phyloP scores from a whole-genome alignment of 805 yeast species.

The Candida ascalaphidarum region DNA sequence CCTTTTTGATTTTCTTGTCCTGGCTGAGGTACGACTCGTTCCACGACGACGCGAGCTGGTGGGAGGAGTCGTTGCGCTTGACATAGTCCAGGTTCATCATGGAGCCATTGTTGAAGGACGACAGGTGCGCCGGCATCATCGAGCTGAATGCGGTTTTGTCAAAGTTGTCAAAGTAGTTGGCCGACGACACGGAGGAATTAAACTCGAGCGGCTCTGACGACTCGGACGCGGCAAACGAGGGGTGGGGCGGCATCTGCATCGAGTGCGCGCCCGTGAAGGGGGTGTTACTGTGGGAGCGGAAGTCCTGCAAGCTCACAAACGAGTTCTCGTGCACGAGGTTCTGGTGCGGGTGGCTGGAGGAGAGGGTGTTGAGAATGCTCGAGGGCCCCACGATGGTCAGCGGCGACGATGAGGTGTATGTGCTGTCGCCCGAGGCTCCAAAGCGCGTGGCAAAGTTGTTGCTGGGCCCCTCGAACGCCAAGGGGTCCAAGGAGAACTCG shows the following conservation, averaged over 20 bases:
- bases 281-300: constrained; percentile 1
- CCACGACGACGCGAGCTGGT: constrained; percentile 3
- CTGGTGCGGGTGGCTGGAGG: constrained; percentile 2
- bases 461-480: constrained; percentile 40
- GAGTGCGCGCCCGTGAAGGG: too few species aligned
- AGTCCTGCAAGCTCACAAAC: constrained; percentile 22
- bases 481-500: constrained; percentile 35
- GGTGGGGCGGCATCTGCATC: too few species aligned
- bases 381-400: too few species aligned
- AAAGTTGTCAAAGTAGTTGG: constrained; percentile 3
- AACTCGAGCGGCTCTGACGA: neutral
- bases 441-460: too few species aligned
- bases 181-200: neutral
- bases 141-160: constrained; percentile 1
- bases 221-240: too few species aligned
- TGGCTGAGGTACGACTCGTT: constrained; percentile 4
- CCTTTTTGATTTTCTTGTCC: constrained; percentile 3
- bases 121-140: constrained; percentile 1
- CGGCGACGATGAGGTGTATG: too few species aligned
- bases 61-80: constrained; percentile 6
- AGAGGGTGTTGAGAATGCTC: neutral
- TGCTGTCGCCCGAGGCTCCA: too few species aligned
- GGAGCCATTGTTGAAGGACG: constrained; percentile 2
- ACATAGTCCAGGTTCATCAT: constrained; percentile 1
- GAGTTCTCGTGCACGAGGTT: constrained; percentile 17